Conservation (phyloP, 2,329 filamentous ascomycete species). For the Alternaria arbusti region DNA sequence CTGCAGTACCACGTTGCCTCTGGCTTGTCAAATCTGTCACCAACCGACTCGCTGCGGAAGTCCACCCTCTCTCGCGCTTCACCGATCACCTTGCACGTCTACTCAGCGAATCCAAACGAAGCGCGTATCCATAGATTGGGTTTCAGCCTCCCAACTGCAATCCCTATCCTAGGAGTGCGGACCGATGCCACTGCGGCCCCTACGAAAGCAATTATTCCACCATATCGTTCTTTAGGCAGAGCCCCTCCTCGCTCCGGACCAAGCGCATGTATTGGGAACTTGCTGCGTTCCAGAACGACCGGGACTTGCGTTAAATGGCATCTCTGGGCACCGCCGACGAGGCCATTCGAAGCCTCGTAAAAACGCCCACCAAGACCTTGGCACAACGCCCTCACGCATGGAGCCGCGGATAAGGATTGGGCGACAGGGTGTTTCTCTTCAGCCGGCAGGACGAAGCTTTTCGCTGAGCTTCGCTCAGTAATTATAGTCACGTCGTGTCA, state of each 20-base stretch:
- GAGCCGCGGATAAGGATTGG: conserved; percentile 29
- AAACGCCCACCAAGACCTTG: conserved; percentile 49
- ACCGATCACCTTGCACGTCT: conserved; percentile 1
- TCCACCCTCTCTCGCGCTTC: neutral
- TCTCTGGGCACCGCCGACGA: conserved; percentile 32
- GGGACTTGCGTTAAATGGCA: conserved; percentile 29
- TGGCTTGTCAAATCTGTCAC: conserved; percentile 22
- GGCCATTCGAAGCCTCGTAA: conserved; percentile 31
- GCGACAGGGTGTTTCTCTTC: conserved; percentile 21
- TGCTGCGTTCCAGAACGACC: conserved; percentile 42
- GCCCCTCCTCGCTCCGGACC: conserved; percentile 33
- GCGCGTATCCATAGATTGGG: conserved; percentile 6
- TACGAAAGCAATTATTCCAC: conserved; percentile 15
- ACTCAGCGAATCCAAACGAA: conserved; percentile 3
- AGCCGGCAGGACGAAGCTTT: conserved; percentile 36
- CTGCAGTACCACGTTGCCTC: conserved; percentile 31
- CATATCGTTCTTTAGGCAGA: conserved; percentile 20
- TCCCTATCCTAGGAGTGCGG: conserved; percentile 2
- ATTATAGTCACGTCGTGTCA: neutral
- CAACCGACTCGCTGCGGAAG: neutral
- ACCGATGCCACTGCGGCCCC: conserved; percentile 22
- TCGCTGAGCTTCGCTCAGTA: conserved; percentile 14
- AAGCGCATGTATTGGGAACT: conserved; percentile 42
- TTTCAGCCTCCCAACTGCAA: conserved; percentile 24
- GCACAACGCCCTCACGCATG: conserved; percentile 30